Percentiles rank a stretch among this genome's conserved stretches.
phyloP scores from a whole-genome alignment of 2,329 filamentous ascomycete species.

The Penicillium sp. region DNA sequence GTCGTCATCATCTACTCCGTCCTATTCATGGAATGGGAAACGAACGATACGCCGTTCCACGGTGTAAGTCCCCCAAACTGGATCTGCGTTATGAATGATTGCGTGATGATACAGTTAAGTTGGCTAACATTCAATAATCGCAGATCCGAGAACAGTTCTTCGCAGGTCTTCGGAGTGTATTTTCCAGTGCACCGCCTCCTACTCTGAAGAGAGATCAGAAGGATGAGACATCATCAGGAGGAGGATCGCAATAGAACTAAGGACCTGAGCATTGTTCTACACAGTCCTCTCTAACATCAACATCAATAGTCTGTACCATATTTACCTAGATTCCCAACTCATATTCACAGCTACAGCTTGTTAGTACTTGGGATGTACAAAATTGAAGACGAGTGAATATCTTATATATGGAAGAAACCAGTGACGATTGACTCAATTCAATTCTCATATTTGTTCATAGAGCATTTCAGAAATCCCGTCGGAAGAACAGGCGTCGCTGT shows the following conservation, averaged over 20 bases:
- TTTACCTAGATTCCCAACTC: conserved; percentile 5
- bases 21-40: conserved; percentile 46
- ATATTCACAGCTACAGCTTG: background rate
- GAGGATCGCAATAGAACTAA: conserved; percentile 1
- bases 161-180: conserved; percentile 29
- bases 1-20: conserved; percentile 44
- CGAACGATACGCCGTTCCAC: conserved; percentile 40
- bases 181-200: conserved; percentile 34
- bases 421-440: conserved; percentile 19
- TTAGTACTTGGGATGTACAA: background rate
- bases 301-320: conserved; percentile 4
- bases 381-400: background rate
- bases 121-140: conserved; percentile 1
- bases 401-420: no score
- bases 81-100: background rate
- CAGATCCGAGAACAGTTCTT: conserved; percentile 38
- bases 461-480: conserved; percentile 20
- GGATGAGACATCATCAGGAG: conserved; percentile 5
- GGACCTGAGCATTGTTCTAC: background rate
- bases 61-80: conserved; percentile 38
- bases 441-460: conserved; percentile 27
- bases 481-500: conserved; percentile 21
- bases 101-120: background rate
- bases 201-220: conserved; percentile 23
- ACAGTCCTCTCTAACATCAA: background rate